Conservation (phyloP, 129 eudicot genomes). For the Oenanthe sinensis region DNA sequence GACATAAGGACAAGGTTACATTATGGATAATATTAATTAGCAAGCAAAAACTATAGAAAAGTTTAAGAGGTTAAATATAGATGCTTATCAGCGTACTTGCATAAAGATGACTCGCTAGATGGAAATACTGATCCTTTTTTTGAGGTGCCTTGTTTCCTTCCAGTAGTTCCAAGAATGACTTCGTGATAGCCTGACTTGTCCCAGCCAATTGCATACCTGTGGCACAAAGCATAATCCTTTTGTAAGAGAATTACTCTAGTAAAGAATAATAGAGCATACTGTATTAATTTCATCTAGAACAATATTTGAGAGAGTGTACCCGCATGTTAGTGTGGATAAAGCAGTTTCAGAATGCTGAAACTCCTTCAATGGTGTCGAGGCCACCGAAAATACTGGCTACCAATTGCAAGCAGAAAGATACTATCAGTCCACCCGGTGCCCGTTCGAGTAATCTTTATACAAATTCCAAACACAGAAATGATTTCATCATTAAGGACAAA, state of each 20-base stretch:
- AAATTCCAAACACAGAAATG: not conserved
- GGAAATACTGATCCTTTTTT: conserved; percentile 72
- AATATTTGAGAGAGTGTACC: conserved; percentile 32
- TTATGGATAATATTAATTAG: not conserved
- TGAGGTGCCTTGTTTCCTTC: conserved; percentile 93
- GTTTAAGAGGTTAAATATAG: not conserved
- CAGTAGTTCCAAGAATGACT: conserved; percentile 91
- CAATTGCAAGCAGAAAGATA: conserved; percentile 15
- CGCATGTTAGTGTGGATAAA: conserved; percentile 71
- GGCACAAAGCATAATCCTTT: not conserved
- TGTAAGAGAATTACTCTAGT: not conserved
- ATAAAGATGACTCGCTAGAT: conserved; percentile 74
- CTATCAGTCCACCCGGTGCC: not conserved
- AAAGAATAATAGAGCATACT: not conserved
- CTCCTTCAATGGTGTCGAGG: conserved; percentile 70
- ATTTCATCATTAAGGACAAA: too few relatives aligned
- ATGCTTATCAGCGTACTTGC: conserved; percentile 60
- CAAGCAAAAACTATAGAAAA: not conserved
- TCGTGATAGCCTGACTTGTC: conserved; percentile 40
- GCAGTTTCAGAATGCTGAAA: conserved; percentile 90
- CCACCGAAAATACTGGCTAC: conserved; percentile 70
- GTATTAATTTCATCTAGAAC: not conserved
- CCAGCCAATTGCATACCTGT: conserved; percentile 13
- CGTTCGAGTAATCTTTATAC: not conserved
- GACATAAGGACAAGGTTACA: conserved; percentile 8